These are phyloP conservation scores for Globisporangium lucens DNA, from an alignment of 352 stramenopile genomes.

Conservation along the genomic window DNA sequence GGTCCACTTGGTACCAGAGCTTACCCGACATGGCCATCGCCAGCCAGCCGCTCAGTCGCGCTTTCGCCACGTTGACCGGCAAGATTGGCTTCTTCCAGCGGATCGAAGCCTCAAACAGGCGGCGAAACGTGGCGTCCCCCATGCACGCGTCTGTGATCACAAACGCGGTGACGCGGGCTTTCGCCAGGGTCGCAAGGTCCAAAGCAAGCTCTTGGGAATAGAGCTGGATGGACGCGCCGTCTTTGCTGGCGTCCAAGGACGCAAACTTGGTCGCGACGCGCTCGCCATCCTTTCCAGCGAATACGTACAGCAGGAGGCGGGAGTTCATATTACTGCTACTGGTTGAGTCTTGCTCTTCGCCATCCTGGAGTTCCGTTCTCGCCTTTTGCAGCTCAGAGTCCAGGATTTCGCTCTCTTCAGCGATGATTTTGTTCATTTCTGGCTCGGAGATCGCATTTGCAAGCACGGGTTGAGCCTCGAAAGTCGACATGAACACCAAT, in stretches of 20 bases:
- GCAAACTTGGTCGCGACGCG: conserved; percentile 6
- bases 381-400: neutral
- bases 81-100: conserved; percentile 36
- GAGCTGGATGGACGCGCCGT: conserved; percentile 1
- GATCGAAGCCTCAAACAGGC: conserved; percentile 35
- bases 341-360: no score
- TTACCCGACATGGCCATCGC: conserved; percentile 44
- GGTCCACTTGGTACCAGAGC: conserved; percentile 53
- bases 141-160: conserved; percentile 39
- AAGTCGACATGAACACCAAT: conserved; percentile 20
- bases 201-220: conserved; percentile 18
- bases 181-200: conserved; percentile 23
- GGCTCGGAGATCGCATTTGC: conserved; percentile 13
- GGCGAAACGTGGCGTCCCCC: conserved; percentile 3
- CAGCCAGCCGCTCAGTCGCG: conserved; percentile 34
- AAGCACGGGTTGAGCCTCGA: neutral
- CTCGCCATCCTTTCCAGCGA: neutral
- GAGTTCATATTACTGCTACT: no score
- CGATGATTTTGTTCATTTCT: conserved; percentile 4
- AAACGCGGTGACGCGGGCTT: conserved; percentile 26
- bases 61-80: conserved; percentile 37
- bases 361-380: no score
- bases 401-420: neutral
- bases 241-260: neutral
- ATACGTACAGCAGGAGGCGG: conserved; percentile 2